A percentile compares a stretch with the other conserved stretches of the same genome.
phyloP scores from a whole-genome alignment of 2,329 filamentous ascomycete species.

The Endothia cerciana region DNA sequence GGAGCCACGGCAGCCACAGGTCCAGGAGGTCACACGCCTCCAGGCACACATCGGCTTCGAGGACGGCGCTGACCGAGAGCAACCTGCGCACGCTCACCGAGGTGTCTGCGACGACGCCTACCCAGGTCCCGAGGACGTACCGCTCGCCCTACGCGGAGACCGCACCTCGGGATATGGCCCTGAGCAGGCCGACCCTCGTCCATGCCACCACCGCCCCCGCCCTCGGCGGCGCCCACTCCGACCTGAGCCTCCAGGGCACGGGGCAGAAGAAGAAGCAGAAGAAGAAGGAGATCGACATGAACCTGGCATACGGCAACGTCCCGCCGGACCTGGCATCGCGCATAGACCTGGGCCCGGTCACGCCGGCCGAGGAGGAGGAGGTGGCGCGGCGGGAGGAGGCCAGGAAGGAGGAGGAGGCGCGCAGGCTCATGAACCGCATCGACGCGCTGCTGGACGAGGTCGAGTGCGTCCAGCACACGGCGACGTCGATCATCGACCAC shows the following conservation, averaged over 20 bases:
- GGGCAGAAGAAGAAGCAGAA: constrained; percentile 28
- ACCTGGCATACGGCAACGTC: constrained; percentile 86
- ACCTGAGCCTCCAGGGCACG: constrained; percentile 40
- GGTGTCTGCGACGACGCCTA: constrained; percentile 53
- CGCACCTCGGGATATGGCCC: constrained; percentile 43
- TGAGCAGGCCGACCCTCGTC: constrained; percentile 44
- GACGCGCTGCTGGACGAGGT: constrained; percentile 83
- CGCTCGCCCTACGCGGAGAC: constrained; percentile 45
- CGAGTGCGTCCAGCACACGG: constrained; percentile 85
- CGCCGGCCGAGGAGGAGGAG: constrained; percentile 35
- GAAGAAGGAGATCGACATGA: constrained; percentile 75
- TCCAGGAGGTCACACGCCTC: background rate
- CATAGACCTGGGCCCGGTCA: constrained; percentile 47
- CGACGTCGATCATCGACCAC: constrained; percentile 78
- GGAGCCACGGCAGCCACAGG: constrained; percentile 26
- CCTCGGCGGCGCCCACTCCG: constrained; percentile 37
- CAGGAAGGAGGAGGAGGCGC: constrained; percentile 50
- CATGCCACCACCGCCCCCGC: constrained; percentile 38
- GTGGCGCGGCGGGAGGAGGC: constrained; percentile 58
- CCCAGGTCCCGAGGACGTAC: constrained; percentile 44
- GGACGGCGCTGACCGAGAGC: constrained; percentile 51
- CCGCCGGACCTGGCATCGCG: constrained; percentile 66
- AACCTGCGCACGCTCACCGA: constrained; percentile 60
- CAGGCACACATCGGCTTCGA: constrained; percentile 34
- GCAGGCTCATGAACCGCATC: constrained; percentile 70